Conservation (phyloP, 2,329 filamentous ascomycete species). For the Botrytis elliptica region DNA sequence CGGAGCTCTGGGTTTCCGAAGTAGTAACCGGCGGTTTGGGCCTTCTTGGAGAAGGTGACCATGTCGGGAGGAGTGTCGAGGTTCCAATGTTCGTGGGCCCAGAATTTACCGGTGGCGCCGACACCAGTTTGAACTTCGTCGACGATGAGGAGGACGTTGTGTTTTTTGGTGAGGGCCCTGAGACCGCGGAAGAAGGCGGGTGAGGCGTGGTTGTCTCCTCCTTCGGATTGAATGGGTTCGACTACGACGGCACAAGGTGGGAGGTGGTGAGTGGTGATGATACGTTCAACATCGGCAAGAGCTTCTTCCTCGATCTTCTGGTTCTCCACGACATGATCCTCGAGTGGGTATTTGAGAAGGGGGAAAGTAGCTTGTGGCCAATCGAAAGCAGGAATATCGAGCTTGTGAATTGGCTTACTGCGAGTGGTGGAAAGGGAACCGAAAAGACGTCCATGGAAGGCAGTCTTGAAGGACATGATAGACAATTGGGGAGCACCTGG, state of each 20-base stretch:
- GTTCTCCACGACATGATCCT: slow-evolving; percentile 68
- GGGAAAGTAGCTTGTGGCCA: slow-evolving; percentile 85
- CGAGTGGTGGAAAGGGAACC: slow-evolving; percentile 76
- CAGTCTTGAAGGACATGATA: slow-evolving; percentile 75
- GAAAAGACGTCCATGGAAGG: slow-evolving; percentile 79
- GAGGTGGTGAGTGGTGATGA: slow-evolving; percentile 65
- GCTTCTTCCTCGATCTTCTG: slow-evolving; percentile 68
- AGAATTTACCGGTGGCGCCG: slow-evolving; percentile 83
- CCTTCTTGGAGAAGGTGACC: slow-evolving; percentile 88
- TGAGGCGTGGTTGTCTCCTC: slow-evolving; percentile 80
- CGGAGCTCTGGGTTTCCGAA: slow-evolving; percentile 71
- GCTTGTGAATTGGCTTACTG: slow-evolving; percentile 80
- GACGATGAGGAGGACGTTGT: slow-evolving; percentile 72
- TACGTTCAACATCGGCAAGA: slow-evolving; percentile 68
- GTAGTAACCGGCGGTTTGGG: slow-evolving; percentile 81
- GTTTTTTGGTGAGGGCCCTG: slow-evolving; percentile 67
- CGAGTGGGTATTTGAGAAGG: slow-evolving; percentile 72
- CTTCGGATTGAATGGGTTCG: slow-evolving; percentile 81
- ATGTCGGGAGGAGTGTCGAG: slow-evolving; percentile 72
- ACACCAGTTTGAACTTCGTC: slow-evolving; percentile 84
- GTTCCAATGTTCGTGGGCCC: slow-evolving; percentile 84
- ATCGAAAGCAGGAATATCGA: slow-evolving; percentile 85
- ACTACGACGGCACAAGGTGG: slow-evolving; percentile 72
- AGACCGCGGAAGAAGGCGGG: slow-evolving; percentile 76
- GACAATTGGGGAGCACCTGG: slow-evolving; percentile 73